phyloP scores from a whole-genome alignment of 2,329 filamentous ascomycete species.

The Clonostachys byssicola region DNA sequence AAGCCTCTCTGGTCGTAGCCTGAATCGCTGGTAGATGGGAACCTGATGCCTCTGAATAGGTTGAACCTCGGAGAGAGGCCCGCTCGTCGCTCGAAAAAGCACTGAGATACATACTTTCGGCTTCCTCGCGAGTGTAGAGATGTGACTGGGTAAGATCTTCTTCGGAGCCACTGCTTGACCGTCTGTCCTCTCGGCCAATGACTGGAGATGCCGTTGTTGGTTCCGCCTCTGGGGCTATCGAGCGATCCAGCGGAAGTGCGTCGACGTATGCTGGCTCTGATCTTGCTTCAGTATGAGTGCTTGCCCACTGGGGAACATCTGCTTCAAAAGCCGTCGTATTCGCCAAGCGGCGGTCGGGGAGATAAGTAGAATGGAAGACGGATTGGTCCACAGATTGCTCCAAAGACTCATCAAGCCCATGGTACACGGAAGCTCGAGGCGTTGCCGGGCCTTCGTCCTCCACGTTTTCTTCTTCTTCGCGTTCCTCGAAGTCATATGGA shows the following conservation, averaged over 20 bases:
- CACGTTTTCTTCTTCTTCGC: slow-evolving; percentile 26
- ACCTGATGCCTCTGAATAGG: neutral
- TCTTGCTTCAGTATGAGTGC: neutral
- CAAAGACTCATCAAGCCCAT: slow-evolving; percentile 21
- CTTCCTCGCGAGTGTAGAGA: slow-evolving; percentile 74
- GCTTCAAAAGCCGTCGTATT: slow-evolving; percentile 1
- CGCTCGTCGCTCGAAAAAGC: slow-evolving; percentile 46
- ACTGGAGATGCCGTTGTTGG: neutral
- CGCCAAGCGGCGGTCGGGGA: neutral
- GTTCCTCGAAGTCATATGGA: slow-evolving; percentile 42
- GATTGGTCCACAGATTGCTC: slow-evolving; percentile 12
- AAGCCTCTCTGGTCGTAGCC: neutral
- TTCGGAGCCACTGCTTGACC: neutral
- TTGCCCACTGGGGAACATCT: slow-evolving; percentile 1
- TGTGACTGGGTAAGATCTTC: slow-evolving; percentile 61
- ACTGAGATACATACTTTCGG: slow-evolving; percentile 85
- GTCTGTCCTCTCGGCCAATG: slow-evolving; percentile 1
- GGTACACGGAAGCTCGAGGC: slow-evolving; percentile 46
- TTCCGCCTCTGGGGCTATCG: neutral
- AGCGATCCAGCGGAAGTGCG: neutral
- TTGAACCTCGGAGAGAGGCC: slow-evolving; percentile 19
- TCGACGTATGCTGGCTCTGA: neutral
- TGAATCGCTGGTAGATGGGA: neutral
- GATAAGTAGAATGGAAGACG: slow-evolving; percentile 19
- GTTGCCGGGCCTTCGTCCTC: slow-evolving; percentile 38